These are phyloP conservation scores for Psilocybe tampanensis DNA, from an alignment of 768 basidiomycete species.

Conservation along the genomic window DNA sequence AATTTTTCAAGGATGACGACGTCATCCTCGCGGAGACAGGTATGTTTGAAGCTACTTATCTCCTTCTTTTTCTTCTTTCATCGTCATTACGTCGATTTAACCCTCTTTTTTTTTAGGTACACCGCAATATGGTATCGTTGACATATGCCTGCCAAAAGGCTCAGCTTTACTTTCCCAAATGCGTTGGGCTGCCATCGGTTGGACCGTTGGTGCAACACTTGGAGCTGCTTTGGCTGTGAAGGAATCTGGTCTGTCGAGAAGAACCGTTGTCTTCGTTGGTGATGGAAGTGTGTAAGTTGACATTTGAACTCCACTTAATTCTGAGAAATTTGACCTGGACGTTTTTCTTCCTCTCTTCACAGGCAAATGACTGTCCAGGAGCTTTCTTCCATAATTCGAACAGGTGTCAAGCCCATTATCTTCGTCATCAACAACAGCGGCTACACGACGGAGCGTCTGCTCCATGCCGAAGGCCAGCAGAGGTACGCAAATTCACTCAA, in stretches of 20 bases:
- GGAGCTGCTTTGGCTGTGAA: slow-evolving; percentile 79
- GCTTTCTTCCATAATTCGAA: slow-evolving; percentile 75
- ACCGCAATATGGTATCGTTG: slow-evolving; percentile 79
- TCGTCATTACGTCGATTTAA: too few species aligned
- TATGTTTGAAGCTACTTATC: not conserved
- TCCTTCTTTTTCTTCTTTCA: not conserved
- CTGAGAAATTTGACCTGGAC: too few species aligned
- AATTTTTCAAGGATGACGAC: slow-evolving; percentile 70
- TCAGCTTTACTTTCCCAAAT: slow-evolving; percentile 71
- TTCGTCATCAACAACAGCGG: slow-evolving; percentile 79
- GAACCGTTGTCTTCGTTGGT: slow-evolving; percentile 82
- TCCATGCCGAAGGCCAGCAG: slow-evolving; percentile 53
- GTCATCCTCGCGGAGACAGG: slow-evolving; percentile 81
- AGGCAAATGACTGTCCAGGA: slow-evolving; percentile 81
- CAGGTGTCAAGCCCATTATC: slow-evolving; percentile 73
- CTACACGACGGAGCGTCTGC: slow-evolving; percentile 82
- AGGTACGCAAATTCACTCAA: slow-evolving; percentile 32
- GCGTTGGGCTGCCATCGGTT: slow-evolving; percentile 89
- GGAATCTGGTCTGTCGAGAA: slow-evolving; percentile 50
- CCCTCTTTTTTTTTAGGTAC: slow-evolving; percentile 42
- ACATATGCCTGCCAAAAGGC: slow-evolving; percentile 70
- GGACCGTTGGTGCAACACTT: slow-evolving; percentile 72
- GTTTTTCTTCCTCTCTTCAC: too few species aligned
- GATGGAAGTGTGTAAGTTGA: slow-evolving; percentile 74
- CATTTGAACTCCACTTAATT: too few species aligned